Evolutionary conservation across 2,329 filamentous ascomycete species (phyloP).

Genomic region (Xylariaceae sp.): DNA sequence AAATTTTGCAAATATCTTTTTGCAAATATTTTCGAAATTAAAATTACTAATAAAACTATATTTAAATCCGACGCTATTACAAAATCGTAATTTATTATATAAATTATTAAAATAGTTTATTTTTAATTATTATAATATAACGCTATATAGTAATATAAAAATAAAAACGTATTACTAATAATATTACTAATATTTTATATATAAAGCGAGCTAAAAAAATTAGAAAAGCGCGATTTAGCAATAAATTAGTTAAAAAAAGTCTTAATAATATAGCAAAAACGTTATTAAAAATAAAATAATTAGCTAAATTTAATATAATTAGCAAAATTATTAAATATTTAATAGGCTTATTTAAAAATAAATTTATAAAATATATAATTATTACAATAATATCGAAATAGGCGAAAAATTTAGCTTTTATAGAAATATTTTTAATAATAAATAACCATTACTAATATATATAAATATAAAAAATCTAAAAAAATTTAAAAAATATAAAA

Average conservation of each 20-base stretch:
- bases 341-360: not conserved
- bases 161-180: not conserved
- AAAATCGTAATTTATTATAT: not conserved
- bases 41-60: not conserved
- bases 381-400: not conserved
- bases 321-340: not conserved
- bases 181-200: not conserved
- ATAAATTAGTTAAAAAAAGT: not conserved
- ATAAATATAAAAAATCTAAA: not conserved
- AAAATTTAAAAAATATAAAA: not conserved
- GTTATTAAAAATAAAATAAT: not conserved
- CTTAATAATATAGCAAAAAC: not conserved
- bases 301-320: not conserved
- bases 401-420: not conserved
- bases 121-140: too few species aligned
- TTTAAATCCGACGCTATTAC: not conserved
- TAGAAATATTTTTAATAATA: not conserved
- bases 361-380: not conserved
- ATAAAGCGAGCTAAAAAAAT: not conserved
- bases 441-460: not conserved
- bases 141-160: not conserved
- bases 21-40: not conserved
- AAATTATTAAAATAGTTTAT: not conserved
- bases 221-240: not conserved
- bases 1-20: not conserved